A percentile compares a stretch with the other conserved stretches of the same genome.
These are phyloP conservation scores for Tricholoma terreum DNA, from an alignment of 768 basidiomycete species.

Conservation along the genomic window DNA sequence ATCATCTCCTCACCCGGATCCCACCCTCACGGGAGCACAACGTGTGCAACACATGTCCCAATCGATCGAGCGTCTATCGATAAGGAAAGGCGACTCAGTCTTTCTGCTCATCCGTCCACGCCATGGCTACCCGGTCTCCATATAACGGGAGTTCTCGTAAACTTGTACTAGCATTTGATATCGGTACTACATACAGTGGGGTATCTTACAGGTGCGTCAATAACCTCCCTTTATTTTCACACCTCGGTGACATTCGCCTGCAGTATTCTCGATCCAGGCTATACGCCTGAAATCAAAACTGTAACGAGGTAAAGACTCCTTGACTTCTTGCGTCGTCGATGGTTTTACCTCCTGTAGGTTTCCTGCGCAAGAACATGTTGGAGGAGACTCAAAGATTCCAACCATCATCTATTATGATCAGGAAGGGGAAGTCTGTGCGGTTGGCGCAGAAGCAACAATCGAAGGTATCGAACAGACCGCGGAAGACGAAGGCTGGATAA, in stretches of 20 bases:
- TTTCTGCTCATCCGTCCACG: background rate
- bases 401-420: conserved; percentile 46
- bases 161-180: conserved; percentile 48
- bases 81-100: background rate
- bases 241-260: background rate
- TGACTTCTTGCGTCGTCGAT: background rate
- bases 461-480: conserved; percentile 38
- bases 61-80: background rate
- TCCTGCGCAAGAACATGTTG: conserved; percentile 42
- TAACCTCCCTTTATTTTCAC: background rate
- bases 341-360: conserved; percentile 29
- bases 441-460: conserved; percentile 45
- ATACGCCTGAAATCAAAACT: conserved; percentile 34
- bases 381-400: conserved; percentile 44
- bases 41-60: conserved; percentile 9
- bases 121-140: conserved; percentile 26
- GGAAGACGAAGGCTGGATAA: conserved; percentile 43
- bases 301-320: conserved; percentile 35
- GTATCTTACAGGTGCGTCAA: conserved; percentile 37
- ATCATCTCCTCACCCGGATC: conserved; percentile 4
- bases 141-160: conserved; percentile 40
- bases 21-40: conserved; percentile 3
- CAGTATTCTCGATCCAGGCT: conserved; percentile 36
- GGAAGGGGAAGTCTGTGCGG: conserved; percentile 34
- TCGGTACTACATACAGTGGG: conserved; percentile 52